Evolutionary conservation across 2,329 filamentous ascomycete genomes (phyloP).

Genomic region (Albifimbria verrucaria): DNA sequence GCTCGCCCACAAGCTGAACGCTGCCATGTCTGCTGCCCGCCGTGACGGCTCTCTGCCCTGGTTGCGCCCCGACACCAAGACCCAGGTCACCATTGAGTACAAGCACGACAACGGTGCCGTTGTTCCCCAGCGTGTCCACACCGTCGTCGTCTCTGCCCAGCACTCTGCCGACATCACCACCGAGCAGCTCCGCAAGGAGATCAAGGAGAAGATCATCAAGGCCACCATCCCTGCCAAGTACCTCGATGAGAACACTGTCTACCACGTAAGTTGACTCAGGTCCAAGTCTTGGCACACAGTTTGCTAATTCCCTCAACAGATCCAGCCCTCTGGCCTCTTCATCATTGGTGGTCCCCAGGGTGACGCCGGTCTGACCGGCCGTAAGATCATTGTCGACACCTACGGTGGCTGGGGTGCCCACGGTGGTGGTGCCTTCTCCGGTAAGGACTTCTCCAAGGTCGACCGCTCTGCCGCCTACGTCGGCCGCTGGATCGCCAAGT

Average conservation of each 20-base stretch:
- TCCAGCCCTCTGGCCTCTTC: constrained; percentile 97
- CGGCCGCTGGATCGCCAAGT: constrained; percentile 98
- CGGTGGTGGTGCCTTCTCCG: constrained; percentile 99
- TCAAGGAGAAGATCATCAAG: constrained; percentile 97
- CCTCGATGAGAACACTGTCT: constrained; percentile 88
- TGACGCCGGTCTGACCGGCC: constrained; percentile 96
- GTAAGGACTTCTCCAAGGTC: constrained; percentile 99
- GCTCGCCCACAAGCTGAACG: constrained; percentile 95
- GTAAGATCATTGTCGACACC: constrained; percentile 99
- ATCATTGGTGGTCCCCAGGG: constrained; percentile 99
- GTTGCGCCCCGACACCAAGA: constrained; percentile 99
- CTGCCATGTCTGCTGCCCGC: constrained; percentile 86
- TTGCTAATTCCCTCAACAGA: constrained; percentile 37
- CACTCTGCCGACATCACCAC: constrained; percentile 86
- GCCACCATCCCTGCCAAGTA: constrained; percentile 89
- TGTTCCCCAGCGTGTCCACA: constrained; percentile 88
- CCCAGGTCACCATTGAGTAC: constrained; percentile 98
- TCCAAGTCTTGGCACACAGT: background rate
- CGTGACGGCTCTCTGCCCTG: constrained; percentile 85
- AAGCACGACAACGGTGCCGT: constrained; percentile 94
- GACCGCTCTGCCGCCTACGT: constrained; percentile 98
- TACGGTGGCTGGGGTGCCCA: constrained; percentile 99
- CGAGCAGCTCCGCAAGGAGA: constrained; percentile 88
- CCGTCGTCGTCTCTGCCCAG: constrained; percentile 94
- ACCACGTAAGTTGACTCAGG: constrained; percentile 67